Evolutionary conservation across 148 eudicot genomes (phyloP).

Genomic region (Drosera capensis): DNA sequence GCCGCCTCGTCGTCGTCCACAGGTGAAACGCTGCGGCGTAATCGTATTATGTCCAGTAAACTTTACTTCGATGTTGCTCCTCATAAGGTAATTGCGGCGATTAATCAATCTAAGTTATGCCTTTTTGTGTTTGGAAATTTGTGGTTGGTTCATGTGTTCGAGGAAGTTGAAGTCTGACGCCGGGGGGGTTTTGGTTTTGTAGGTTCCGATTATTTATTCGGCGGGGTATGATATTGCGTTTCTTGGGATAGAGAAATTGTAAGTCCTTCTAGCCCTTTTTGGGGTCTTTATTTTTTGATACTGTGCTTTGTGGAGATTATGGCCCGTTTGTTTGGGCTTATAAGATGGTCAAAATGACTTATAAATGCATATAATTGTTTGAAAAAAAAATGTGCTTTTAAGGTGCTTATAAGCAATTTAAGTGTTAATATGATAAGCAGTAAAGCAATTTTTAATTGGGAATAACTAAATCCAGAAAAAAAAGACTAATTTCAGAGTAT

Average conservation of each 20-base stretch:
- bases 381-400: too few species aligned
- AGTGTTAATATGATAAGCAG: too few species aligned
- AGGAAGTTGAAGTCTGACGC: not conserved
- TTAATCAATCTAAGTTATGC: not conserved
- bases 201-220: constrained; percentile 88
- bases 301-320: too few species aligned
- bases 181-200: constrained; percentile 3
- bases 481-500: too few species aligned
- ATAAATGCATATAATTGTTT: too few species aligned
- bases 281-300: too few species aligned
- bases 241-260: constrained; percentile 84
- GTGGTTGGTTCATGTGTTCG: not conserved
- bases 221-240: constrained; percentile 64
- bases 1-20: too few species aligned
- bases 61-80: constrained; percentile 67
- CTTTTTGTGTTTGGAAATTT: not conserved
- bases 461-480: too few species aligned
- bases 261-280: too few species aligned
- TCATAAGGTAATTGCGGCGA: constrained; percentile 32
- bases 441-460: too few species aligned
- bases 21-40: constrained; percentile 33
- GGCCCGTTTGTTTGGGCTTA: not conserved
- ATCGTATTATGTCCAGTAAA: constrained; percentile 64
- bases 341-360: not conserved
- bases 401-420: too few species aligned